Evolutionary conservation across 495 filamentous ascomycete genomes (phyloP).

Genomic region (Xylaria palmicola): DNA sequence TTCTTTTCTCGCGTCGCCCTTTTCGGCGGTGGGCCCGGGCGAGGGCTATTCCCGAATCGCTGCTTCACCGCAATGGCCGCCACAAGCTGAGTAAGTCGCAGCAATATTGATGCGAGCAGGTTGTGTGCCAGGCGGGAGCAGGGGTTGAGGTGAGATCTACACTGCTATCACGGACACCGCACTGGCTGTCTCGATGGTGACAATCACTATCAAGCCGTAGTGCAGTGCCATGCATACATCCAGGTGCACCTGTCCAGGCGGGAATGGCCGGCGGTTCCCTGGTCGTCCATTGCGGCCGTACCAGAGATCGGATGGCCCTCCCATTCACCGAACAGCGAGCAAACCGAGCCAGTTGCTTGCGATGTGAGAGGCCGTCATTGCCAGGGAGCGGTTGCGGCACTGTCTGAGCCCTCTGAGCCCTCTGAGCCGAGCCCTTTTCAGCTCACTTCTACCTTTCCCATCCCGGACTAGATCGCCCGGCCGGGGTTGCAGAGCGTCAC

Average conservation of each 20-base stretch:
- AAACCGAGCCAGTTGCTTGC: too few relatives aligned
- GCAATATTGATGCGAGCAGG: neutral
- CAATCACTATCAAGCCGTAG: neutral
- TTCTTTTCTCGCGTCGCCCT: neutral
- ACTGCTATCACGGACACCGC: neutral
- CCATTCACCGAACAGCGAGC: too few relatives aligned
- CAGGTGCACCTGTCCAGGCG: neutral
- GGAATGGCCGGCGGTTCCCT: neutral
- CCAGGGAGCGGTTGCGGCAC: too few relatives aligned
- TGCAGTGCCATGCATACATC: neutral
- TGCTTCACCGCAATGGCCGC: neutral
- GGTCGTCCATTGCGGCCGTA: neutral
- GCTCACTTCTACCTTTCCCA: too few relatives aligned
- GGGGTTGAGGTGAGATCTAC: neutral
- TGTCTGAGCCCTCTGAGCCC: too few relatives aligned
- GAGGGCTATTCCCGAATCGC: conserved; percentile 3
- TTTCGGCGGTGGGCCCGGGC: neutral
- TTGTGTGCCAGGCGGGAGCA: neutral
- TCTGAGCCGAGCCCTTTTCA: too few relatives aligned
- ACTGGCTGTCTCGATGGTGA: conserved; percentile 1
- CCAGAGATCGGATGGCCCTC: neutral
- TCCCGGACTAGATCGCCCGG: too few relatives aligned
- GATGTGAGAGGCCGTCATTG: too few relatives aligned
- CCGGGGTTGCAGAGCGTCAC: too few relatives aligned
- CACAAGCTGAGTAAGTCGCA: neutral